Base-by-base conservation (phyloP, 192 early-diverging fungal genomes). In the Podila horticola region DNA sequence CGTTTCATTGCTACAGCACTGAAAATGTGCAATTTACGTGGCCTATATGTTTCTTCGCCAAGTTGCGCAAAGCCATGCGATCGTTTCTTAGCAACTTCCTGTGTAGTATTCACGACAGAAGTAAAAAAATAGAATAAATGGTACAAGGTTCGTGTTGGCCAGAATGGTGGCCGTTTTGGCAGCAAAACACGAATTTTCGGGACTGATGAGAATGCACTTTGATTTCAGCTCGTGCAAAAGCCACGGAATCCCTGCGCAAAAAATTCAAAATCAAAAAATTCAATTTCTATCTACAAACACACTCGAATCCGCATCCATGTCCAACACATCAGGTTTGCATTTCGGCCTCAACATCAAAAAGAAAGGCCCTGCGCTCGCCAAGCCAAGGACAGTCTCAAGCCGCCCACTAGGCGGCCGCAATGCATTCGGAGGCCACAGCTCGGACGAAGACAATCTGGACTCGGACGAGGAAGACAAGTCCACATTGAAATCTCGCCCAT, bases 391-490 rank as follows among this genome's bases (percentile, higher is more conserved):
- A 26, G 61, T 61, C 31, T 66, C 77, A 12, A 61, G 26, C n/a
- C 66, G 71, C 49, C 77, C 77, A 1, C 38, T 69, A 17, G 75
- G 65, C 6, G 71, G 77, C 15, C 70, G 66, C 29, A 68, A 36
- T 59, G 77, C 77, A 17, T 81, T 81, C 51, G 77, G 71, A 28
- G 41, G 55, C 52, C 66, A 66, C 36, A 81, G 77, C 45, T 79
- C 76, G 31, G 76, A 79, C 58, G 77, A 81, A 50, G 77, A 73
- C 33, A 66, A 72, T 50, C 67, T 81, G 0, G 76, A 79, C 41
- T 62, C 73, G 6, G 36, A 62, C 58, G 55, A 68, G 10, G 24
- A 72, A 9, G 49, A 55, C 5, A 19, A 29, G 34, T 17, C 49
- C 36, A 33, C 26, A 15, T 28, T 17, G 19, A 45, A 51, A 64